Evolutionary conservation across 148 eudicot species (phyloP).

Genomic region (Salicornia ramosissima): DNA sequence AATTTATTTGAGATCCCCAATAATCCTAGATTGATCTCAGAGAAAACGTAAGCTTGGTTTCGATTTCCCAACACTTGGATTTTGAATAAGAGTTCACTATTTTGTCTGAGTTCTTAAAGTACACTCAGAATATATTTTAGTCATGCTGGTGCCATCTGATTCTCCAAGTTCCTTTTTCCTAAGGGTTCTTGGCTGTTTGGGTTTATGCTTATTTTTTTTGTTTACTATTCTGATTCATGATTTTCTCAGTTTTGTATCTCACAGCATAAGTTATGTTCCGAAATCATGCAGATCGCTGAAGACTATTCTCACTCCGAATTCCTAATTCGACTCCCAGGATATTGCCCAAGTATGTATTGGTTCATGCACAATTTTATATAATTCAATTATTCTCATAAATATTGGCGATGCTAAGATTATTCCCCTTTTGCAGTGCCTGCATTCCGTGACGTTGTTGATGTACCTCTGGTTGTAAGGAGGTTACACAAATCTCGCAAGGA

Average conservation of each 20-base stretch:
- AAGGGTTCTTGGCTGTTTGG: background rate
- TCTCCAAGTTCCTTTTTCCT: background rate
- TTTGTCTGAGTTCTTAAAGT: background rate
- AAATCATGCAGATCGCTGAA: conserved; percentile 74
- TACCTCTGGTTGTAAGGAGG: conserved; percentile 93
- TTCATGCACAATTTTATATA: background rate
- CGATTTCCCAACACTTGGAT: background rate
- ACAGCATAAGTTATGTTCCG: conserved; percentile 1
- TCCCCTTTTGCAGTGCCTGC: conserved; percentile 77
- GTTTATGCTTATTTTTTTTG: background rate
- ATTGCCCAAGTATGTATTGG: conserved; percentile 82
- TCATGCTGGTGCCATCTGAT: background rate
- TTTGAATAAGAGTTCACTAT: background rate
- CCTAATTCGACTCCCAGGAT: conserved; percentile 97
- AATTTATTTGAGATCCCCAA: background rate
- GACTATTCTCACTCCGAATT: conserved; percentile 96
- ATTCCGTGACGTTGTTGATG: conserved; percentile 92
- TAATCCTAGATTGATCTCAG: background rate
- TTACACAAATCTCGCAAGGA: conserved; percentile 83
- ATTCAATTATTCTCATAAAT: conserved; percentile 3
- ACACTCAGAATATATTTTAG: background rate
- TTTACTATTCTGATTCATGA: background rate
- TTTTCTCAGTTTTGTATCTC: background rate
- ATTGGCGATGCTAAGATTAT: conserved; percentile 3
- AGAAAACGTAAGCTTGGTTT: background rate